Conservation (phyloP, 441 rosid genomes). For the Eutrema salsugineum region DNA sequence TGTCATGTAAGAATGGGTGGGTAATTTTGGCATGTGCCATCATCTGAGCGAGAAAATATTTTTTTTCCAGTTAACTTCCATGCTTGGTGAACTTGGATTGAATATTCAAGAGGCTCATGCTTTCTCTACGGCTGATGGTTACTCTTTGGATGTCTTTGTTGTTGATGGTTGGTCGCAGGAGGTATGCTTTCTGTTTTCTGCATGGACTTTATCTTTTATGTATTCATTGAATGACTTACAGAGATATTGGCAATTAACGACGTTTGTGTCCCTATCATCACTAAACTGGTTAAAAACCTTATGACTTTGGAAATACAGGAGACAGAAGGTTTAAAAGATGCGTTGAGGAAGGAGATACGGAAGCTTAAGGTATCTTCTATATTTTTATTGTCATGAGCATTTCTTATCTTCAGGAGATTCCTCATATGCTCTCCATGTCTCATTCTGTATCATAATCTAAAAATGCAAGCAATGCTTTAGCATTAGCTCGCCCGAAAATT, state of each 20-base stretch:
- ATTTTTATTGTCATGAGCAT: neutral
- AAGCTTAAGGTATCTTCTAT: conserved; percentile 63
- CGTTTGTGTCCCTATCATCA: conserved; percentile 6
- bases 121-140: conserved; percentile 85
- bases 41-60: neutral
- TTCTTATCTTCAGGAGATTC: neutral
- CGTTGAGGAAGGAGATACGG: conserved; percentile 62
- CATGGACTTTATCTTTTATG: neutral
- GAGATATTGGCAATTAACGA: neutral
- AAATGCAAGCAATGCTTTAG: conserved; percentile 16
- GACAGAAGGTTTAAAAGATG: conserved; percentile 65
- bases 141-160: conserved; percentile 86
- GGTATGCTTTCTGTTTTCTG: conserved; percentile 40
- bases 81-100: conserved; percentile 88
- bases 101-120: conserved; percentile 97
- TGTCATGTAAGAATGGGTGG: neutral
- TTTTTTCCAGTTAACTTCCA: conserved; percentile 65
- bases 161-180: conserved; percentile 96
- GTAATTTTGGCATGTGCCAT: neutral
- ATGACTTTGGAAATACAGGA: conserved; percentile 45
- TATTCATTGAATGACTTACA: neutral
- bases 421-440: neutral
- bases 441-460: neutral
- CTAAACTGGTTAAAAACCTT: conserved; percentile 23
- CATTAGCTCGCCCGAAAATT: neutral